phyloP scores from a whole-genome alignment of 495 filamentous ascomycete species.

The Choiromyces venosus region DNA sequence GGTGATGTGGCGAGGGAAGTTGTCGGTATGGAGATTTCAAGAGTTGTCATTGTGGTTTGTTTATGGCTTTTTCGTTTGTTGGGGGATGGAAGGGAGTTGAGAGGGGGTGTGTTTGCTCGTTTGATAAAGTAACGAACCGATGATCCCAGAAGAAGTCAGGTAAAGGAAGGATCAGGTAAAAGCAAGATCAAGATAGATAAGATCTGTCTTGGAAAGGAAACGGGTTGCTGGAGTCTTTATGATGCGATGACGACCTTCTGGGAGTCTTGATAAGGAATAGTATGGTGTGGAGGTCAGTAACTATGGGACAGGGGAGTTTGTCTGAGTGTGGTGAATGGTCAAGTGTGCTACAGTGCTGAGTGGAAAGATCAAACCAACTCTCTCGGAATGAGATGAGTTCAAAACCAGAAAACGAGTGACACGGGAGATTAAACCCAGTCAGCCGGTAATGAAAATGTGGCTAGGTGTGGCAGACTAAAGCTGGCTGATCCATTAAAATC shows the following conservation, averaged over 20 bases:
- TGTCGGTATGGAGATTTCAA: slow-evolving; percentile 76
- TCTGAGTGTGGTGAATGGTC: slow-evolving; percentile 25
- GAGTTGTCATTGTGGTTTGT: slow-evolving; percentile 47
- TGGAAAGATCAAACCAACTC: neutral
- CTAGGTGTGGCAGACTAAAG: neutral
- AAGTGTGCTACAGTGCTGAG: neutral
- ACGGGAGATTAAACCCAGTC: neutral
- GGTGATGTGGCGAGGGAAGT: slow-evolving; percentile 57
- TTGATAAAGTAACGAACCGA: neutral
- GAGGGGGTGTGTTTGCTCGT: neutral
- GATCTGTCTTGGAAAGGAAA: neutral
- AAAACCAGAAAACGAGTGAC: neutral
- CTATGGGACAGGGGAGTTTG: slow-evolving; percentile 25
- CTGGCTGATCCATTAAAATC: neutral
- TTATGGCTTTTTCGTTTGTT: neutral
- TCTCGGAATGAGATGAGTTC: neutral
- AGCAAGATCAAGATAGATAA: neutral
- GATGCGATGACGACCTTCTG: neutral
- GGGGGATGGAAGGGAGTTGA: neutral
- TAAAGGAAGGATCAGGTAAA: neutral
- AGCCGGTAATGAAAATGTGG: neutral
- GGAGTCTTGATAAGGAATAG: neutral
- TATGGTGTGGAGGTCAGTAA: slow-evolving; percentile 8
- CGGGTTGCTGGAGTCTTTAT: neutral
- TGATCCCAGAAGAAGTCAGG: neutral